Base-by-base conservation (phyloP, 192 early-diverging fungal species). In the Haplosporangium gracile region DNA sequence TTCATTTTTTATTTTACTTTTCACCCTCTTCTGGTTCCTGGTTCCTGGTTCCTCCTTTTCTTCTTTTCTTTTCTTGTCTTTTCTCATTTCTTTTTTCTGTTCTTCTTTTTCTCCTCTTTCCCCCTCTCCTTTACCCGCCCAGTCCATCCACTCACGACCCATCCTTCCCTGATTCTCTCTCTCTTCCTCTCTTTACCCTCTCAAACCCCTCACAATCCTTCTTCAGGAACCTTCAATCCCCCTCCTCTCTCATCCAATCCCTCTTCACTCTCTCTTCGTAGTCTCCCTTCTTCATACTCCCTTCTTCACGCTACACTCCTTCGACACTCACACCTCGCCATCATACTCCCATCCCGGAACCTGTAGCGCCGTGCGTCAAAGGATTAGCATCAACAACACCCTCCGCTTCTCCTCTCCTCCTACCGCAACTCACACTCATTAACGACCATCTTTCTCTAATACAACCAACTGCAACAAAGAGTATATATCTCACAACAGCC, bases 51-150 rank as follows among this genome's bases (percentile, higher is more conserved):
- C 49, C 42, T 18, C 53, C 47, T 22, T 5, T 43, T 24, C 55
- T 81, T 43, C 43, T 51, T 24, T 71, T 43, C 45, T 60, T 60
- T 20, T 43, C 49, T 76, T 39, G 43, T 39, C 51, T 7, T 32
- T 70, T 22, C 38, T 10, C 22, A 70, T 36, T 74, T 22, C 69
- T 15, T 68, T 38, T 40, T 51, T 68, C 4, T n/a, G 29, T 60
- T 36, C 75, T 73, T 42, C 40, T n/a, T 42, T 45, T 38, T 24
- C 38, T 57, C 75, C 42, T 71, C 71, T 16, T 65, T 49, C 65
- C 65, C 72, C 53, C 47, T 68, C 51, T 53, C 40, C 34, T 20
- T 51, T 55, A 29, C 49, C 53, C 36, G 16, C 45, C 47, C 38
- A 26, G 68, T 55, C 57, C 71, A 24, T 60, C 51, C 53, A 51